Evolutionary conservation across 306 rosid species (phyloP).

Genomic region (Casuarina cunninghamiana): DNA sequence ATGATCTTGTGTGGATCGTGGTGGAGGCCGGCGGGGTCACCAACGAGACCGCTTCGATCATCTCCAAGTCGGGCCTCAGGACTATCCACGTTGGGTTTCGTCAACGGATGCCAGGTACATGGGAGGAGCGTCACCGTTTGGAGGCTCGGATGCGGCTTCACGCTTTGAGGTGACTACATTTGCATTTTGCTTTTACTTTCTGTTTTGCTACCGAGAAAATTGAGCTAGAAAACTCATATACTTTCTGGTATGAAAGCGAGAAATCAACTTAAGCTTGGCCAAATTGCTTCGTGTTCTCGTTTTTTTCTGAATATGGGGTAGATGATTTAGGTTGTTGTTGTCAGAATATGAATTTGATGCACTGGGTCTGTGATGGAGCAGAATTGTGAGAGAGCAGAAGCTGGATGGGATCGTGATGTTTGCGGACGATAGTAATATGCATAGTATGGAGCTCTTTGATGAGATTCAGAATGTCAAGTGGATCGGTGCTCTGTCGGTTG

Average conservation of each 20-base stretch:
- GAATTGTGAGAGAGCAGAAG: conserved; percentile 76
- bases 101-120: conserved; percentile 68
- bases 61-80: conserved; percentile 67
- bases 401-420: conserved; percentile 90
- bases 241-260: neutral
- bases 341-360: conserved; percentile 34
- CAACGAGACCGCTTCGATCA: conserved; percentile 79
- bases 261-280: neutral
- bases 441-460: conserved; percentile 90
- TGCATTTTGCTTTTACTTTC: neutral
- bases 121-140: conserved; percentile 81
- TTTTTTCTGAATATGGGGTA: neutral
- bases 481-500: conserved; percentile 94
- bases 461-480: conserved; percentile 83
- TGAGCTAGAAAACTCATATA: conserved; percentile 4
- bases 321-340: conserved; percentile 19
- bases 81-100: conserved; percentile 69
- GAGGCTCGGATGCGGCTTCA: conserved; percentile 88
- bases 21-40: conserved; percentile 91
- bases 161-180: conserved; percentile 66
- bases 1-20: conserved; percentile 88
- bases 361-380: conserved; percentile 47
- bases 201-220: conserved; percentile 9
- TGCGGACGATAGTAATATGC: conserved; percentile 99
- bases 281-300: neutral